phyloP scores from a whole-genome alignment of 257 asterid species.

The Rauvolfia tetraphylla region DNA sequence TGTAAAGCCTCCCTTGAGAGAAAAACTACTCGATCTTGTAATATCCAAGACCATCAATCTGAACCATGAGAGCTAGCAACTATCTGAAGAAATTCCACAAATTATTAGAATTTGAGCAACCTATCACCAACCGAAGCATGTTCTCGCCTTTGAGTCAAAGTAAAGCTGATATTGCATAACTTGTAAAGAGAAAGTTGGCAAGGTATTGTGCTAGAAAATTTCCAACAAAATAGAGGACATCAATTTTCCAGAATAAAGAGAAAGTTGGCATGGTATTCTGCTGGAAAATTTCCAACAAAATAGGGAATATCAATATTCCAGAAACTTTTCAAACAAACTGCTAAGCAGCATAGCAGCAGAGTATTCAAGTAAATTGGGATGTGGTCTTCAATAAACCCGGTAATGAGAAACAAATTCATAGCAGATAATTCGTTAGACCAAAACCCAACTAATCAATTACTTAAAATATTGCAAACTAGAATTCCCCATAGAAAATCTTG shows the following conservation, averaged over 20 bases:
- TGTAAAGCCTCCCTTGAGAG: slow-evolving; percentile 12
- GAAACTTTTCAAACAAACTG: background rate
- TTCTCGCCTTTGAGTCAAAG: background rate
- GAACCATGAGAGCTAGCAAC: slow-evolving; percentile 27
- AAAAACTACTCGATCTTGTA: slow-evolving; percentile 27
- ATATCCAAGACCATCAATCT: slow-evolving; percentile 43
- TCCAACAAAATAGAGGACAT: background rate
- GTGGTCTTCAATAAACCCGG: background rate
- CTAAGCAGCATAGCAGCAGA: background rate
- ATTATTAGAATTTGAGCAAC: slow-evolving; percentile 3
- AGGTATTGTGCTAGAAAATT: background rate
- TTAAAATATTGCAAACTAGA: background rate
- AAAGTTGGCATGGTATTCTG: background rate
- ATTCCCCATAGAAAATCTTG: background rate
- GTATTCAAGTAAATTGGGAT: background rate
- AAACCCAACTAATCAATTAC: background rate
- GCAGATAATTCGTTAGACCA: background rate
- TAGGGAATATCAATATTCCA: background rate
- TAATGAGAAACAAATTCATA: background rate
- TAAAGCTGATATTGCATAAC: background rate
- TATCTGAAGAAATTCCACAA: slow-evolving; percentile 20
- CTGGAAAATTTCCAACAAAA: background rate
- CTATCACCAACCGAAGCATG: background rate
- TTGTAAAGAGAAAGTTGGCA: too few species aligned
- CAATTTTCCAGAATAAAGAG: background rate